Evolutionary conservation across 148 eudicot species (phyloP), one percentile per base, ranked within the genome.

Genomic region (Fagopyrum tataricum): DNA sequence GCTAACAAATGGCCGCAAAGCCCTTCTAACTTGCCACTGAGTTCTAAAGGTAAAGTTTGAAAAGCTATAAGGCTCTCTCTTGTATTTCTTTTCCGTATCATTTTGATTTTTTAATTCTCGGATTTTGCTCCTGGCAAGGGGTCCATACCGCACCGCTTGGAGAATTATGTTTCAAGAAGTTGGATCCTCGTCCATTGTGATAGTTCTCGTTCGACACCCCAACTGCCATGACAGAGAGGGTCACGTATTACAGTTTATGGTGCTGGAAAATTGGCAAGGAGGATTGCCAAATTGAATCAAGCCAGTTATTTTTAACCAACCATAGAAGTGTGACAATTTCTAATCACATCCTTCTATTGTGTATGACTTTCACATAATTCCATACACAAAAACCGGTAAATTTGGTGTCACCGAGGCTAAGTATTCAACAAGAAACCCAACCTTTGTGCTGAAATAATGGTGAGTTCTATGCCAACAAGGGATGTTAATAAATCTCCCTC

Each of bases 91-190:
- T 1, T 51, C 1, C 14, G 4, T 51, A 17, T 12, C n/a, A 1
- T 26, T 17, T 43, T 66, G 21, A 76, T 24, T 53, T 62, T 71
- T 44, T 44, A 44, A 44, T 44, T 44, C 9, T 7, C 7, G 7
- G n/a, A n/a, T 44, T 44, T 44, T 44, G 71, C 37, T 67, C 24
- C 77, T 82, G 76, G 88, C 91, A 93, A 96, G 82, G 84, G 76
- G 88, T 78, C 86, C 98, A 53, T 82, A 89, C 75, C 98, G 97
- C 23, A 86, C 91, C 61, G 98, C 98, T 48, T 93, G 98, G 89
- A 91, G 82, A 84, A 84, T 93, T 78, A 72, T 84, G 53, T 93
- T 93, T 69, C 88, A 91, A 80, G 95, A 93, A 80, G 84, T 93
- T 55, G 73, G 91, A 5, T 78, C 87, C 58, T 86, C 92, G 73